Percentiles rank a stretch among this genome's conserved stretches.
Evolutionary conservation across 495 filamentous ascomycete species (phyloP).

Genomic region (Extremus antarcticus): DNA sequence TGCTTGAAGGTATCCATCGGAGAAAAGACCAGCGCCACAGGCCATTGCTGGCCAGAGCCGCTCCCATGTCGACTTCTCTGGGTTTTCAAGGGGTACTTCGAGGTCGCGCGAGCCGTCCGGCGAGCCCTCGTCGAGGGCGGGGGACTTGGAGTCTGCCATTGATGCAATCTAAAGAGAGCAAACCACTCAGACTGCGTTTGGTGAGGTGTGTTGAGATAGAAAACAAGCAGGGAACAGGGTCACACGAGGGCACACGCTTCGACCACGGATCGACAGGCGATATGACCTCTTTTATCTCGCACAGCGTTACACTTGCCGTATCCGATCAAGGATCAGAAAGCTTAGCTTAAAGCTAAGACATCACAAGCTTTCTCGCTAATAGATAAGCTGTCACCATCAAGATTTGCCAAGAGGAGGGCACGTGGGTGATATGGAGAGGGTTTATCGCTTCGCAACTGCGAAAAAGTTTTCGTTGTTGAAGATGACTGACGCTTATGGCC

Average conservation of each 20-base stretch:
- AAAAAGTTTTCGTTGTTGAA: no score
- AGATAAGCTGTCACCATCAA: neutral
- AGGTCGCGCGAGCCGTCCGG: no score
- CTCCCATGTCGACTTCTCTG: conserved; percentile 44
- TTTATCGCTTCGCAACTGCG: no score
- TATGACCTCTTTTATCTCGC: neutral
- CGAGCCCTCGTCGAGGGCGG: neutral
- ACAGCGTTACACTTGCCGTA: conserved; percentile 2
- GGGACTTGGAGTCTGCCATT: neutral
- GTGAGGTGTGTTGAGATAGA: no score
- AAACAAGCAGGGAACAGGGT: no score
- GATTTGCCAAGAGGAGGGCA: neutral
- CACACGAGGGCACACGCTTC: no score
- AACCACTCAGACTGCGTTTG: no score
- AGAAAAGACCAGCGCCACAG: conserved; percentile 82
- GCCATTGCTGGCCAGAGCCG: conserved; percentile 59
- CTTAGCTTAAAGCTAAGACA: neutral
- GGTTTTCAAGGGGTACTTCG: conserved; percentile 20
- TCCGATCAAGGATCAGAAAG: conserved; percentile 23
- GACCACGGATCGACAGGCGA: no score
- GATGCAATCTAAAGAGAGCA: no score
- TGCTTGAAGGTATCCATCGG: conserved; percentile 82
- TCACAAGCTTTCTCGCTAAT: neutral
- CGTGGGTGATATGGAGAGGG: no score
- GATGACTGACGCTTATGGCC: no score